Evolutionary conservation across 805 yeast species (phyloP), one percentile per base, ranked within the genome.

Genomic region (Candida morakotiae): DNA sequence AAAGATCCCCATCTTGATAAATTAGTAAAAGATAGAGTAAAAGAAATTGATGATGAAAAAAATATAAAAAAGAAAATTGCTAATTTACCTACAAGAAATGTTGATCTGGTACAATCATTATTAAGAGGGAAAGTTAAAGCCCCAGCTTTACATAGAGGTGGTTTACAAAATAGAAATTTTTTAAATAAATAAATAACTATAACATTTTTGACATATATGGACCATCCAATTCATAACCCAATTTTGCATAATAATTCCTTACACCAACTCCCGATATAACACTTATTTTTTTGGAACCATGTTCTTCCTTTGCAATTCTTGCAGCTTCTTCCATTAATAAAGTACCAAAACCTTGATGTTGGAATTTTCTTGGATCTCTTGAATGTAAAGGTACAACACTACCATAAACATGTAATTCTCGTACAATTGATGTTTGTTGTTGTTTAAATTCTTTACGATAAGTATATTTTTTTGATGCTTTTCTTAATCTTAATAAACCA

Each of bases 311-410:
- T 1, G 98, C 93, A 42, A 93, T 93, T 47, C 96, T 75, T 52
- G 87, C 98, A 3, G 98, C 98, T 62, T 93, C 98, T 62, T 93
- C 98, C 98, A 93, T 93, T 35, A 93, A 64, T 52, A 93, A 70
- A 5, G 98, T 91, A 45, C 98, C 98, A 58, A 91, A 93, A 15
- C 98, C 98, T 70, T 93, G 98, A 68, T 93, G 98, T 67, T 93
- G 98, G 70, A 93, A 93, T 62, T 93, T 93, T 54, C 96, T 76
- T 31, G 98, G 98, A 62, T 93, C 98, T 48, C 98, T 75, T 3
- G 94, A 84, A 59, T 93, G 98, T 40, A 93, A 64, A 3, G 98
- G 98, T 15, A 93, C 98, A 14, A 89, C 98, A 3, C 95, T 85
- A 10, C 98, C 98, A 54, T 93, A 93, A 21, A 93, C 98, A 53